A percentile compares a stretch with the other conserved stretches of the same genome.
phyloP scores from a whole-genome alignment of 345 rosid genomes.

The Camelina laxa region DNA sequence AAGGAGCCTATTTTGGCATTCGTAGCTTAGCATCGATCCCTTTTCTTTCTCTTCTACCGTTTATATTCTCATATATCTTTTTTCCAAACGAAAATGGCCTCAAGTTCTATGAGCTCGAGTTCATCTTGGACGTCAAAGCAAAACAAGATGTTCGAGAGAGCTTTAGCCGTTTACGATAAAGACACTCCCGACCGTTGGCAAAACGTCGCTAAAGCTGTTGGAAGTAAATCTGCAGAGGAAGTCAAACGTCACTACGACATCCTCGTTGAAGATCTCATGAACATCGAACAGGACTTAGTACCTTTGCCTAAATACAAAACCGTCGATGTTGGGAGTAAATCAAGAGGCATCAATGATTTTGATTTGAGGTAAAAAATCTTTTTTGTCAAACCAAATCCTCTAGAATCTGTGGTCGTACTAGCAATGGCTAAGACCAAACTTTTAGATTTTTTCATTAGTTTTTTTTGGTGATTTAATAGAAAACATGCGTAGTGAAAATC shows the following conservation, averaged over 20 bases:
- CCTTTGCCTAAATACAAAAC: conserved; percentile 71
- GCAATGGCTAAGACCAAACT: conserved; percentile 6
- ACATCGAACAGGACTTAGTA: conserved; percentile 71
- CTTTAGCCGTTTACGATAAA: conserved; percentile 78
- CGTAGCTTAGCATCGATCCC: conserved; percentile 26
- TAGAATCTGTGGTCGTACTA: conserved; percentile 1
- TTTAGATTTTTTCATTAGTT: conserved; percentile 1
- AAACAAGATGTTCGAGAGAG: conserved; percentile 85
- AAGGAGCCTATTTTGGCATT: conserved; percentile 37
- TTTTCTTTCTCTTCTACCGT: conserved; percentile 15
- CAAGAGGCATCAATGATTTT: conserved; percentile 35
- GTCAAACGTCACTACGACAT: conserved; percentile 81
- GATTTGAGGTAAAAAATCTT: conserved; percentile 47
- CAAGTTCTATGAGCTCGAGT: conserved; percentile 53
- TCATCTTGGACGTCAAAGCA: conserved; percentile 75
- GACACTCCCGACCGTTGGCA: conserved; percentile 97
- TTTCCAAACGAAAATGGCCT: conserved; percentile 25
- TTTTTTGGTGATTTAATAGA: not conserved
- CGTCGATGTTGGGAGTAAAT: not conserved
- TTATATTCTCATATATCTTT: not conserved
- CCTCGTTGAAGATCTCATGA: conserved; percentile 75
- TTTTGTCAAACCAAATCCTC: not conserved
- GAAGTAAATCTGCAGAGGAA: conserved; percentile 78
- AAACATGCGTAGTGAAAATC: conserved; percentile 14
- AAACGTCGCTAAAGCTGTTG: conserved; percentile 79